Evolutionary conservation across 306 rosid genomes (phyloP), one percentile per base, ranked within the genome.

Genomic region (Dalbergia cultrata): DNA sequence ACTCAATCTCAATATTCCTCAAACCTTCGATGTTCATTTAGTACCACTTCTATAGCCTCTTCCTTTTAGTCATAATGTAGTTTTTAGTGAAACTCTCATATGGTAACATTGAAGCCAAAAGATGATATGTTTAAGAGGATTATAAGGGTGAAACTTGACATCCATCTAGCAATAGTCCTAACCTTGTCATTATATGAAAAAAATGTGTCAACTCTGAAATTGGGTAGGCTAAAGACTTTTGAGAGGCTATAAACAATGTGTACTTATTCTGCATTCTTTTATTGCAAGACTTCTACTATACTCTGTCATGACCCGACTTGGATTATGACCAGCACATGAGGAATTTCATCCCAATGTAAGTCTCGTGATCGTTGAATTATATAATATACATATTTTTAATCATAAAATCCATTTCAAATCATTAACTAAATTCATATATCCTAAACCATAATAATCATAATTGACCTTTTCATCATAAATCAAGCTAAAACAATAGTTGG

Each of bases 191-290:
- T 93, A 90, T 95, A 95, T 0, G 99, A 93, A 65, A 93, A 93
- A 45, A 93, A 75, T n/a, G 92, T 91, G 13, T 98, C 99, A 13
- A 95, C 92, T 37, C 99, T 49, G 13, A 95, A 95, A 6, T 98
- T 98, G 0, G 98, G 99, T 10, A 95, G 90, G 8, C 99, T 98
- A 3, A 95, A 95, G 53, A 93, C 99, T 22, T 95, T 95, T 0
- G 99, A 95, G 67, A 95, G 98, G 17, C 99, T 93, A 18, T 95
- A 95, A 4, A 95, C 99, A 69, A 95, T 89, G 94, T 95, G 99
- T 13, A 91, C 93, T 54, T 97, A 86, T 18, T 95, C 98, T 0
- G 96, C 57, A 18, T 85, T 22, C 9, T 76, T 89, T 65, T 89
- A 83, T 1, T 65, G 3, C 1, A 79, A 79, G 10, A 95, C 80